A percentile compares a stretch with the other conserved stretches of the same genome.
These are phyloP conservation scores for Dacryopinax spathularia DNA, from an alignment of 768 basidiomycete species.

Conservation along the genomic window DNA sequence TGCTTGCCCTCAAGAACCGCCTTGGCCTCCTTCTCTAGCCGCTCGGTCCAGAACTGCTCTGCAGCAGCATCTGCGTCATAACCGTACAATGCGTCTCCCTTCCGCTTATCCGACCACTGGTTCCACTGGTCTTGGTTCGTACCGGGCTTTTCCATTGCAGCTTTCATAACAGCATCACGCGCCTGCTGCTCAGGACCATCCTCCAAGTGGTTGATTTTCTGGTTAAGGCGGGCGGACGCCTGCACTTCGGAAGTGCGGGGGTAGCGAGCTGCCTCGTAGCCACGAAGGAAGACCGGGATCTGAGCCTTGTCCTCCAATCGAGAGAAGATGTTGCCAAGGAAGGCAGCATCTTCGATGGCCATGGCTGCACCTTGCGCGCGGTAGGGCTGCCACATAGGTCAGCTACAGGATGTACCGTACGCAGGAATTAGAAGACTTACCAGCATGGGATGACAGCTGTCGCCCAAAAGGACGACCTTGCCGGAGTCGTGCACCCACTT, in stretches of 20 bases:
- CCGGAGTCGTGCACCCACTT: constrained; percentile 37
- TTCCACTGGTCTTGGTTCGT: constrained; percentile 32
- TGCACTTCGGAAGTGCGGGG: constrained; percentile 36
- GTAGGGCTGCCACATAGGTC: constrained; percentile 30
- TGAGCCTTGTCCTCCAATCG: constrained; percentile 35
- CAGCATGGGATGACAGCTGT: constrained; percentile 45
- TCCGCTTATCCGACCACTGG: constrained; percentile 44
- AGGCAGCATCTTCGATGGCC: constrained; percentile 48
- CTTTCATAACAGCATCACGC: constrained; percentile 32
- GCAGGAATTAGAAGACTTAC: constrained; percentile 24
- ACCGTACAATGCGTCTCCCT: constrained; percentile 35
- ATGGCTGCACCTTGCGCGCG: constrained; percentile 39
- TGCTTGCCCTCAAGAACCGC: neutral
- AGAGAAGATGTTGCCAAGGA: constrained; percentile 44
- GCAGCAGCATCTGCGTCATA: constrained; percentile 13
- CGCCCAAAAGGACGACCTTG: constrained; percentile 40
- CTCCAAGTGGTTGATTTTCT: constrained; percentile 33
- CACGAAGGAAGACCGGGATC: constrained; percentile 37
- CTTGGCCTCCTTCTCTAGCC: constrained; percentile 6
- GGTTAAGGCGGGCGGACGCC: constrained; percentile 33
- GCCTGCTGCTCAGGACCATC: constrained; percentile 31
- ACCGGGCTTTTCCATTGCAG: constrained; percentile 4
- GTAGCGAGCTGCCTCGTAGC: constrained; percentile 46
- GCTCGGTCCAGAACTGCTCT: constrained; percentile 9
- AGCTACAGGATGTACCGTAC: neutral